Base-by-base conservation (phyloP, 768 basidiomycete genomes). In the Pulveroboletus sp. region DNA sequence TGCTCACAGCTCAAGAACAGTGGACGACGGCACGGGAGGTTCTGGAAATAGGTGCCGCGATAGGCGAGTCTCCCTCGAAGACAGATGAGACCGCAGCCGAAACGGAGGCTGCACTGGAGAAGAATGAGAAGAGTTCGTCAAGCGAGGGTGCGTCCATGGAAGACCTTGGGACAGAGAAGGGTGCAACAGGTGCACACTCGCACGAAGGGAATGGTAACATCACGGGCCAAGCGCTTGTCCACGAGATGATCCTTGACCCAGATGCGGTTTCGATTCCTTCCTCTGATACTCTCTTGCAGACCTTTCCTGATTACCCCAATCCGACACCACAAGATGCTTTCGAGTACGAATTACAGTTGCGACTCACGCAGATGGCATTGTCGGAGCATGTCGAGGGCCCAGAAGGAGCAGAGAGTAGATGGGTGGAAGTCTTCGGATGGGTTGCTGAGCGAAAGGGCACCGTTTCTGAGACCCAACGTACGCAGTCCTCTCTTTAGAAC, bases 351-450 rank as follows among this genome's bases (percentile, higher is more conserved):
- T 71, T 96, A 39, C 88, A 96, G 66, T 67, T 97, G 30, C 76
- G 93, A 28, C 89, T 95, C 79, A 89, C 93, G 0, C 84, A 89
- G 61, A 82, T 86, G 42, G 81, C 84, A 6, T 70, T 97, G 43
- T 77, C 78, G 15, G 96, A 98, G 69, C 79, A 84, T 32, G 77
- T 88, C 15, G 86, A 93, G 33, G 95, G 96, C 0, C 77, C 92
- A 0, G 91, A 94, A 58, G 80, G 82, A 36, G 93, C 93, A 0
- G 84, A 87, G 54, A 70, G 72, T 15, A 83, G 81, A 49, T 93
- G 92, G 81, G 73, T 92, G 14, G 90, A 92, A 26, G 77, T 92
- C 8, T 95, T 94, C 65, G 71, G 79, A 5, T 96, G 89, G 87
- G 84, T 93, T 61, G 84, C 92, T 0, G 84, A 83, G 49, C 73